Conservation (phyloP, 331 rosid species). For the Pyrus hybrid region DNA sequence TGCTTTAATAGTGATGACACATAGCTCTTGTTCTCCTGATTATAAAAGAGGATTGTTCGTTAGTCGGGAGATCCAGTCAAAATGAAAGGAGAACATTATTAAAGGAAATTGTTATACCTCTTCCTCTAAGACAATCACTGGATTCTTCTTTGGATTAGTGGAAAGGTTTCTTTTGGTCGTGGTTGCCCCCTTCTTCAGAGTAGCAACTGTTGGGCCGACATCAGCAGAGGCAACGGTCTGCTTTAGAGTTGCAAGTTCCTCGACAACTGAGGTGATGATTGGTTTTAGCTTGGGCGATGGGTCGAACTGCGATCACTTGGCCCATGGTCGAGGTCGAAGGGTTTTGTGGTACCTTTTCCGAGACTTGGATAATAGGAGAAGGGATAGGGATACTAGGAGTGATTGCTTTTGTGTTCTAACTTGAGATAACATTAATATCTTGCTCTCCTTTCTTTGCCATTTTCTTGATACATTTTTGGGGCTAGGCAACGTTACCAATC, state of each 20-base stretch:
- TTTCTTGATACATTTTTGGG: rapidly evolving
- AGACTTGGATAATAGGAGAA: too few species aligned
- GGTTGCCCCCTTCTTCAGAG: too few species aligned
- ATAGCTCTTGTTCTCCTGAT: rapidly evolving
- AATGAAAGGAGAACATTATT: too few species aligned
- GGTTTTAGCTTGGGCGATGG: rapidly evolving
- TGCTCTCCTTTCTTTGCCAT: rapidly evolving
- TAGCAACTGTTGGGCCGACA: rapidly evolving
- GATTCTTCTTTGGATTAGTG: too few species aligned
- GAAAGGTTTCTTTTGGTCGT: rapidly evolving
- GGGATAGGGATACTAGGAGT: rapidly evolving
- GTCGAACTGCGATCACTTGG: rapidly evolving
- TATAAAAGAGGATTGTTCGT: too few species aligned
- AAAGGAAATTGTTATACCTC: too few species aligned
- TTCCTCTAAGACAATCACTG: rapidly evolving
- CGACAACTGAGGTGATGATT: too few species aligned
- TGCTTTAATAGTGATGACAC: rapidly evolving
- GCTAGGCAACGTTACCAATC: too few species aligned
- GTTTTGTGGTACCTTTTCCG: rapidly evolving
- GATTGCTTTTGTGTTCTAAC: too few species aligned
- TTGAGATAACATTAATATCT: too few species aligned
- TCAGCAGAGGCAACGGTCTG: rapidly evolving
- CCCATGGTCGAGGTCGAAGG: too few species aligned
- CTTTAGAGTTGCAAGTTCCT: rapidly evolving
- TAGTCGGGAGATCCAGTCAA: too few species aligned